A percentile compares a stretch with the other conserved stretches of the same genome.
Evolutionary conservation across 176 grass and related monocot species (phyloP).

Genomic region (Tuctoria greenei): DNA sequence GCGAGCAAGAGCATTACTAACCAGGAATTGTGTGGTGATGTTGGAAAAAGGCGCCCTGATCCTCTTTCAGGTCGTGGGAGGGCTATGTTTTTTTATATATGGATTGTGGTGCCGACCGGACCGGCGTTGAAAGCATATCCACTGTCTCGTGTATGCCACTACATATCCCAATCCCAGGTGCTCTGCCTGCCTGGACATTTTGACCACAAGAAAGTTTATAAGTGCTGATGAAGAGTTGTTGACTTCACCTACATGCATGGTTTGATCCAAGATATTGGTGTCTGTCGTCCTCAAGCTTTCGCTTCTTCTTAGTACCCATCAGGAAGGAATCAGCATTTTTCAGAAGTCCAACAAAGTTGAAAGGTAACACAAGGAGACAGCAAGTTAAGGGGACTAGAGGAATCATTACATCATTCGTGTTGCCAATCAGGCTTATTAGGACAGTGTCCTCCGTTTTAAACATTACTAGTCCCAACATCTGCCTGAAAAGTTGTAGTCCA

Average conservation of each 20-base stretch:
- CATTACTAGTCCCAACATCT: background rate
- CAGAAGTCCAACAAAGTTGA: background rate
- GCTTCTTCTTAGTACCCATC: background rate
- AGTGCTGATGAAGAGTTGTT: background rate
- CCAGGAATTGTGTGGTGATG: background rate
- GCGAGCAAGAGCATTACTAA: background rate
- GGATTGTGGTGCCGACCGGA: background rate
- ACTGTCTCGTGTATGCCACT: background rate
- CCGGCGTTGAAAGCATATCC: background rate
- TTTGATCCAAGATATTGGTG: background rate
- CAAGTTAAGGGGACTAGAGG: background rate
- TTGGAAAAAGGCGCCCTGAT: background rate
- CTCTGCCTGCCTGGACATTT: background rate
- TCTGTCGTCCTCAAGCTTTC: background rate
- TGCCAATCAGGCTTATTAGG: background rate
- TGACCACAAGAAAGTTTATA: no score
- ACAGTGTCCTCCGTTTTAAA: background rate
- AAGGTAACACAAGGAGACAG: background rate
- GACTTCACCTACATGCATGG: background rate
- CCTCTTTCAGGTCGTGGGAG: background rate
- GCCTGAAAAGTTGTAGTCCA: constrained; percentile 6
- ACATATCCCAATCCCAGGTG: background rate
- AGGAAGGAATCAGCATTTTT: background rate
- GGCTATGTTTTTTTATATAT: background rate
- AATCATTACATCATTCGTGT: background rate